Conservation (phyloP, 108 stramenopile species). For the Nannochloropsis granulata region DNA sequence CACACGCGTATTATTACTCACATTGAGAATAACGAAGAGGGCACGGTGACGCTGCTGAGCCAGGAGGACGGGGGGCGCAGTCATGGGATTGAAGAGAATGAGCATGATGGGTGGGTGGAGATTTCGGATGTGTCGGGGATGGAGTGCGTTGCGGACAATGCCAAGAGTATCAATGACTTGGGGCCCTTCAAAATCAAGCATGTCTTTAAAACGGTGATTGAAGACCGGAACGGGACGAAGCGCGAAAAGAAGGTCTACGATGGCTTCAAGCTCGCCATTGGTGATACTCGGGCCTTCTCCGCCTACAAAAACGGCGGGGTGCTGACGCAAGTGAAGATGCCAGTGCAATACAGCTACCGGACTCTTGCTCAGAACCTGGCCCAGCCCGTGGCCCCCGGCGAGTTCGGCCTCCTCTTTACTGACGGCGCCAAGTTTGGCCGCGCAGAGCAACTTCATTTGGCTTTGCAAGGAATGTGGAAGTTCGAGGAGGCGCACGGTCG, state of each 20-base stretch:
- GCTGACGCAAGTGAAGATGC: conserved; percentile 36
- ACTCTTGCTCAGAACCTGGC: conserved; percentile 28
- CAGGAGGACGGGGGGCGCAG: conserved; percentile 27
- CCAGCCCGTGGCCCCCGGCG: conserved; percentile 35
- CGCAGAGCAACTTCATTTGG: conserved; percentile 43
- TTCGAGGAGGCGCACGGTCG: conserved; percentile 32
- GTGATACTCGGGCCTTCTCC: conserved; percentile 25
- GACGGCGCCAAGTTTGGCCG: conserved; percentile 42
- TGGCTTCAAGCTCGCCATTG: conserved; percentile 30
- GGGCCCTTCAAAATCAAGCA: conserved; percentile 24
- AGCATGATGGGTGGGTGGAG: conserved; percentile 39
- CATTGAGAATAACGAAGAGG: conserved; percentile 27
- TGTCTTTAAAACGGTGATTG: conserved; percentile 5
- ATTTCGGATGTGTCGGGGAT: conserved; percentile 33
- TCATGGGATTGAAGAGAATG: conserved; percentile 39
- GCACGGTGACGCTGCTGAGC: conserved; percentile 24
- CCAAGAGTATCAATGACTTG: conserved; percentile 7
- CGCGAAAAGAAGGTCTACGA: conserved; percentile 34
- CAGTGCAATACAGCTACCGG: conserved; percentile 12
- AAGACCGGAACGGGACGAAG: neutral
- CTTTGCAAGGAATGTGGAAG: conserved; percentile 31
- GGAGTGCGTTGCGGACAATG: conserved; percentile 27
- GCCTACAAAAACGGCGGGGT: conserved; percentile 39
- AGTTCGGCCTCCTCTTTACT: conserved; percentile 30
- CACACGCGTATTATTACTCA: conserved; percentile 36